A percentile compares a stretch with the other conserved stretches of the same genome.
Conservation (phyloP, 257 asterid genomes). For the Gardenia jasminoides region DNA sequence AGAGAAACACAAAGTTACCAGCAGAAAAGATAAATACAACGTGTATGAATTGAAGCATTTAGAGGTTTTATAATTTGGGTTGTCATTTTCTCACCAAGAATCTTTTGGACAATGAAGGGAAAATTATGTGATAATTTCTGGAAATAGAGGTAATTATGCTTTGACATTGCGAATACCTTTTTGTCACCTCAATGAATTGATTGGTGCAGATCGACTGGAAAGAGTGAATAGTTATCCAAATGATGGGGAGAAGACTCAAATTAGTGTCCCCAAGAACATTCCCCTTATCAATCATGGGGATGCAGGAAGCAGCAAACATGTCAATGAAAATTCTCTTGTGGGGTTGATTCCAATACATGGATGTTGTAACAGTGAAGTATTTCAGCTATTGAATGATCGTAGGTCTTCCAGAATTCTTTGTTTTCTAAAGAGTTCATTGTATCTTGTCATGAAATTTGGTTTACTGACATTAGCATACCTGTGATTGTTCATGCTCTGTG, state of each 20-base stretch:
- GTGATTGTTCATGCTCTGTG: background rate
- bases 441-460: background rate
- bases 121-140: background rate
- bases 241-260: conserved; percentile 71
- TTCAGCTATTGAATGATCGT: conserved; percentile 72
- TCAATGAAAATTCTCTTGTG: conserved; percentile 39
- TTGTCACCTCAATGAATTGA: conserved; percentile 15
- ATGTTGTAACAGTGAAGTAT: conserved; percentile 67
- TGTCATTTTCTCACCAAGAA: background rate
- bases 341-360: conserved; percentile 66
- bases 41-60: background rate
- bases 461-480: background rate
- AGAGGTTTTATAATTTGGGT: background rate
- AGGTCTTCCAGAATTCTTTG: conserved; percentile 26
- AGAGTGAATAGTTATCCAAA: conserved; percentile 53
- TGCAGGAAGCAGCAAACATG: conserved; percentile 43
- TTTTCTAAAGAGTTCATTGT: background rate
- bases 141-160: background rate
- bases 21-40: background rate
- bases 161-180: background rate
- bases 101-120: background rate
- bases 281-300: conserved; percentile 55
- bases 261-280: conserved; percentile 40
- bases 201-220: conserved; percentile 66
- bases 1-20: background rate